Conservation (phyloP, 495 filamentous ascomycete genomes). For the Tirmania nivea region DNA sequence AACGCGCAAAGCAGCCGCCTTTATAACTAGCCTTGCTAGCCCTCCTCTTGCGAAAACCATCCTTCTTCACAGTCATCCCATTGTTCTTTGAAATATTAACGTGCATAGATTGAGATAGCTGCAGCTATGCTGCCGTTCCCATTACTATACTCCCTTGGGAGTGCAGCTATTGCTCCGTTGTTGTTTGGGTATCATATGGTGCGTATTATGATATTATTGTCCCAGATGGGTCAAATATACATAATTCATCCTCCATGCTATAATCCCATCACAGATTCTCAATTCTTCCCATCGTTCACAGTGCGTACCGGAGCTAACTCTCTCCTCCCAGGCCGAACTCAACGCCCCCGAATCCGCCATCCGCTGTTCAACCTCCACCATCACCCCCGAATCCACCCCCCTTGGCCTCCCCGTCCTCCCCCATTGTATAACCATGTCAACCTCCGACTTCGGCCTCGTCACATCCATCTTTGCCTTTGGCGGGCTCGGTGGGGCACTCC, state of each 20-base stretch:
- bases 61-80: too few relatives aligned
- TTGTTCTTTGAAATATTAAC: too few relatives aligned
- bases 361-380: slow-evolving; percentile 51
- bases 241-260: not conserved
- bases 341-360: slow-evolving; percentile 85
- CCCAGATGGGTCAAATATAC: not conserved
- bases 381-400: slow-evolving; percentile 53
- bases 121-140: not conserved
- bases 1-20: too few relatives aligned
- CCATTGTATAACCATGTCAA: not conserved
- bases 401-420: slow-evolving; percentile 31
- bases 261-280: too few relatives aligned
- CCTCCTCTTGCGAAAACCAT: too few relatives aligned
- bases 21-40: too few relatives aligned
- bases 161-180: slow-evolving; percentile 25
- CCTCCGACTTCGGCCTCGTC: slow-evolving; percentile 27
- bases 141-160: not conserved
- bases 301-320: not conserved
- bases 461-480: slow-evolving; percentile 83
- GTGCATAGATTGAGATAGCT: too few relatives aligned
- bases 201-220: slow-evolving; percentile 8
- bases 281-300: too few relatives aligned
- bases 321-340: slow-evolving; percentile 50
- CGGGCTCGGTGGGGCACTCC: slow-evolving; percentile 61
- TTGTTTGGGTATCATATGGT: slow-evolving; percentile 93